Percentiles rank a stretch among this genome's conserved stretches.
phyloP scores from a whole-genome alignment of 306 rosid species.

The Cicer pinnatifidum region DNA sequence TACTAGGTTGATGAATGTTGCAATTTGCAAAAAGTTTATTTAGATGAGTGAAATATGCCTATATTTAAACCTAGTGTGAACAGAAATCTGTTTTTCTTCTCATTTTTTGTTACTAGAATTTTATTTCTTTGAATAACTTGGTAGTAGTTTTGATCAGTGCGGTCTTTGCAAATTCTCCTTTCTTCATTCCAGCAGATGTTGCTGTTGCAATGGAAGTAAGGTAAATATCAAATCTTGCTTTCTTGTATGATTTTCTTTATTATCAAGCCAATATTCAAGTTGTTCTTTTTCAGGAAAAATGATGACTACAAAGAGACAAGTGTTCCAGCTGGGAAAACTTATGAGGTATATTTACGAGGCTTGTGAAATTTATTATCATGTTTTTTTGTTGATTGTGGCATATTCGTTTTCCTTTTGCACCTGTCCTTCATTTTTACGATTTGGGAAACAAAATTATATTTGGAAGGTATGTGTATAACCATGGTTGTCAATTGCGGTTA shows the following conservation, averaged over 20 bases:
- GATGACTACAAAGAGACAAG: slow-evolving; percentile 80
- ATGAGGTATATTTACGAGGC: slow-evolving; percentile 66
- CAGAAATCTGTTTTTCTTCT: slow-evolving; percentile 12
- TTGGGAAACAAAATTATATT: slow-evolving; percentile 27
- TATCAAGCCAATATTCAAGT: slow-evolving; percentile 29
- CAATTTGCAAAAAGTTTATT: not conserved
- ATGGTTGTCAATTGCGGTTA: not conserved
- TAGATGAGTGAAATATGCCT: slow-evolving; percentile 6
- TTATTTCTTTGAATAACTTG: slow-evolving; percentile 43
- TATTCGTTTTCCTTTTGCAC: slow-evolving; percentile 32
- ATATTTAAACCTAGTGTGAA: not conserved
- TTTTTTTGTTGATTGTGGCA: slow-evolving; percentile 35
- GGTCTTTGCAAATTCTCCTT: slow-evolving; percentile 90
- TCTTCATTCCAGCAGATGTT: slow-evolving; percentile 90
- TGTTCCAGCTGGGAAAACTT: slow-evolving; percentile 83
- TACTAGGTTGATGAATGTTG: not conserved
- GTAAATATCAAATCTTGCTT: slow-evolving; percentile 47
- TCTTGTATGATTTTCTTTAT: slow-evolving; percentile 5
- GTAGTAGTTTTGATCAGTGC: slow-evolving; percentile 59
- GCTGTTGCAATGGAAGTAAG: slow-evolving; percentile 71
- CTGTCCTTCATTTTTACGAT: not conserved
- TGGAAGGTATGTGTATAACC: not conserved
- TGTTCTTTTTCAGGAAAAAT: slow-evolving; percentile 56
- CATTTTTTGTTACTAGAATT: slow-evolving; percentile 27
- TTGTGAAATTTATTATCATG: slow-evolving; percentile 28